Evolutionary conservation across 208 protist species (phyloP).

Genomic region (Herpetomonas tarakana): DNA sequence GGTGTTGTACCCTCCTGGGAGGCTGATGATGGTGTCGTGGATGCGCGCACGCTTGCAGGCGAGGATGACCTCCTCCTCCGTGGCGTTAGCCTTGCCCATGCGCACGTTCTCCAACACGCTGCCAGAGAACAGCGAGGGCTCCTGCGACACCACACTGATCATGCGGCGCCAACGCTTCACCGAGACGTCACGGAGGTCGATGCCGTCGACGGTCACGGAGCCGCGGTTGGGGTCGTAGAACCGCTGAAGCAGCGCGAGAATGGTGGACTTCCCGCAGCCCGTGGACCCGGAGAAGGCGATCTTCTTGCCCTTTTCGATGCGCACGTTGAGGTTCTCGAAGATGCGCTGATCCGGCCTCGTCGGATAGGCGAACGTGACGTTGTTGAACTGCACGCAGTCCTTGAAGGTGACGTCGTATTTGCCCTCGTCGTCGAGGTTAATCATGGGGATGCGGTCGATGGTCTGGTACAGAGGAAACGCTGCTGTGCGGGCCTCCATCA

Average conservation of each 20-base stretch:
- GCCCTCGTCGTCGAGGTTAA: slow-evolving; percentile 56
- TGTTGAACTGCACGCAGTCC: slow-evolving; percentile 45
- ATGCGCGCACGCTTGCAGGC: slow-evolving; percentile 73
- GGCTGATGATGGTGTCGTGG: slow-evolving; percentile 36
- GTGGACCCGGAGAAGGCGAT: slow-evolving; percentile 75
- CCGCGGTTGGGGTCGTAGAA: slow-evolving; percentile 80
- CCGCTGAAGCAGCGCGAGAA: slow-evolving; percentile 72
- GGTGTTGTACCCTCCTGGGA: slow-evolving; percentile 63
- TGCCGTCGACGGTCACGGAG: slow-evolving; percentile 52
- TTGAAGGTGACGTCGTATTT: slow-evolving; percentile 32
- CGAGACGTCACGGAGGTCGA: slow-evolving; percentile 45
- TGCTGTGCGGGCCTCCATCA: slow-evolving; percentile 71
- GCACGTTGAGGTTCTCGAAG: slow-evolving; percentile 67
- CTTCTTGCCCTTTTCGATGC: slow-evolving; percentile 60
- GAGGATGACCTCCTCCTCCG: slow-evolving; percentile 61
- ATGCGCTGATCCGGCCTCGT: slow-evolving; percentile 59
- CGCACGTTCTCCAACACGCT: slow-evolving; percentile 75
- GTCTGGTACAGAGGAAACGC: slow-evolving; percentile 76
- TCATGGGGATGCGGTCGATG: slow-evolving; percentile 61
- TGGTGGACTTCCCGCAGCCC: slow-evolving; percentile 83
- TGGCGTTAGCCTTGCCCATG: slow-evolving; percentile 53
- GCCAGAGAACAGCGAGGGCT: slow-evolving; percentile 72
- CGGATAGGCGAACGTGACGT: slow-evolving; percentile 82
- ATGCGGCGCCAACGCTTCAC: slow-evolving; percentile 52
- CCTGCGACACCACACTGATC: slow-evolving; percentile 86